Conservation (phyloP, 129 eudicot genomes). For the Arctium lappa region DNA sequence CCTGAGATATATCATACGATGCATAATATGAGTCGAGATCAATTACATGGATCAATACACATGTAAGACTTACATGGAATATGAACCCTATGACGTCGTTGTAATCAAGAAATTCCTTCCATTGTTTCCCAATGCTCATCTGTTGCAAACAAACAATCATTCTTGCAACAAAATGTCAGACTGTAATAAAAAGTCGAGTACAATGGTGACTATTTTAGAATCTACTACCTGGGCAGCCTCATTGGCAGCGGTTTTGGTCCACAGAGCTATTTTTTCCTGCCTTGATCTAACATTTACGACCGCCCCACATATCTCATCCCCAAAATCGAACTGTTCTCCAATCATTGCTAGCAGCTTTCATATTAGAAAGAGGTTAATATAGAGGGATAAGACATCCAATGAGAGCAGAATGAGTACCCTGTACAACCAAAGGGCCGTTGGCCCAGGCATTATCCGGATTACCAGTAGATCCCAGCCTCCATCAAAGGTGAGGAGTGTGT, state of each 20-base stretch:
- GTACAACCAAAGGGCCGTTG: too few relatives aligned
- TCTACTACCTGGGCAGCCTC: constrained; percentile 81
- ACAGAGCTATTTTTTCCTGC: constrained; percentile 74
- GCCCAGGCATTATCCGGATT: too few relatives aligned
- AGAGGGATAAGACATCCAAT: background rate
- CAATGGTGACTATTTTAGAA: background rate
- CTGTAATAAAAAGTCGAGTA: too few relatives aligned
- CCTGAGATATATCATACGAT: constrained; percentile 33
- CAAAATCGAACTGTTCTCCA: constrained; percentile 92
- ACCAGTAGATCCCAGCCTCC: background rate
- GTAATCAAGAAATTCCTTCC: constrained; percentile 80
- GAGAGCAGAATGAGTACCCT: background rate
- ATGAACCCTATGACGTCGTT: constrained; percentile 71
- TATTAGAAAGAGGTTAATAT: background rate
- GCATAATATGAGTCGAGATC: background rate
- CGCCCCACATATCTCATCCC: constrained; percentile 96
- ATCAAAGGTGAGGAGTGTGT: background rate
- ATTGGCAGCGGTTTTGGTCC: constrained; percentile 96
- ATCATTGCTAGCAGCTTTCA: constrained; percentile 86
- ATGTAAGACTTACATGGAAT: constrained; percentile 53
- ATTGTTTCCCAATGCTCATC: constrained; percentile 80
- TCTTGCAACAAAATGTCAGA: background rate
- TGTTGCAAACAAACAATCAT: background rate
- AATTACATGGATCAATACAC: background rate
- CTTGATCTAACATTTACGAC: constrained; percentile 77